These are phyloP conservation scores for Hymenoscyphus linearis DNA, from an alignment of 2,329 filamentous ascomycete genomes.

Conservation along the genomic window DNA sequence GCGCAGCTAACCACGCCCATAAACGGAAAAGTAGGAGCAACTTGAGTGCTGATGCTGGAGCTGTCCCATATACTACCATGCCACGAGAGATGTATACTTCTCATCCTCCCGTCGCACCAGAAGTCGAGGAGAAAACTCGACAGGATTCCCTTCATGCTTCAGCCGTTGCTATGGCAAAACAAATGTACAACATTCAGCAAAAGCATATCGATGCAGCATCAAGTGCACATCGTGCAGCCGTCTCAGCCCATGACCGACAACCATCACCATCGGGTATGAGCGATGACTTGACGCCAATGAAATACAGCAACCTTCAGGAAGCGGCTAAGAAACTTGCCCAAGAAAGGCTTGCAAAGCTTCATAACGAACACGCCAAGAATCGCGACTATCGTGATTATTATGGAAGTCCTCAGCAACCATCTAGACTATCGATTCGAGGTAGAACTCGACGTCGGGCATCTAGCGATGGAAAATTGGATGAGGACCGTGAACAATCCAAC, in stretches of 20 bases:
- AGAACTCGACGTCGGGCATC: slow-evolving; percentile 59
- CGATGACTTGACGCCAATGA: slow-evolving; percentile 44
- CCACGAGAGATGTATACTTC: slow-evolving; percentile 73
- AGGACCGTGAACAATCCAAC: slow-evolving; percentile 57
- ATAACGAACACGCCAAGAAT: slow-evolving; percentile 60
- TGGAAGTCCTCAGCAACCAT: slow-evolving; percentile 46
- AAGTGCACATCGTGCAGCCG: slow-evolving; percentile 24
- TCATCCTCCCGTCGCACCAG: slow-evolving; percentile 63
- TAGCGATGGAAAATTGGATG: slow-evolving; percentile 53
- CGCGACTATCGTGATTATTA: slow-evolving; percentile 73
- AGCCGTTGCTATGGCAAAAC: slow-evolving; percentile 82
- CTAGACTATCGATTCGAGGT: slow-evolving; percentile 47
- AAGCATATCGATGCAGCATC: slow-evolving; percentile 38
- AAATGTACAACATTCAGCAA: slow-evolving; percentile 73
- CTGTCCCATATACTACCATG: slow-evolving; percentile 63
- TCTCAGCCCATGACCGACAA: slow-evolving; percentile 29
- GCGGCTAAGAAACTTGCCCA: slow-evolving; percentile 81
- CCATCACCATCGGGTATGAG: slow-evolving; percentile 31
- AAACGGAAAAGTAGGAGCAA: slow-evolving; percentile 14
- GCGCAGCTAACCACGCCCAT: slow-evolving; percentile 61
- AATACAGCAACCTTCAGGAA: slow-evolving; percentile 67
- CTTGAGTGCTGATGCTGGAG: slow-evolving; percentile 48
- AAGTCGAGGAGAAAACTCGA: slow-evolving; percentile 68
- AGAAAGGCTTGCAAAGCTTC: slow-evolving; percentile 74
- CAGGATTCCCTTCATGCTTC: slow-evolving; percentile 73